A percentile compares a stretch with the other conserved stretches of the same genome.
These are phyloP conservation scores for Oidium heveae DNA, from an alignment of 2,329 filamentous ascomycete species.

Conservation along the genomic window DNA sequence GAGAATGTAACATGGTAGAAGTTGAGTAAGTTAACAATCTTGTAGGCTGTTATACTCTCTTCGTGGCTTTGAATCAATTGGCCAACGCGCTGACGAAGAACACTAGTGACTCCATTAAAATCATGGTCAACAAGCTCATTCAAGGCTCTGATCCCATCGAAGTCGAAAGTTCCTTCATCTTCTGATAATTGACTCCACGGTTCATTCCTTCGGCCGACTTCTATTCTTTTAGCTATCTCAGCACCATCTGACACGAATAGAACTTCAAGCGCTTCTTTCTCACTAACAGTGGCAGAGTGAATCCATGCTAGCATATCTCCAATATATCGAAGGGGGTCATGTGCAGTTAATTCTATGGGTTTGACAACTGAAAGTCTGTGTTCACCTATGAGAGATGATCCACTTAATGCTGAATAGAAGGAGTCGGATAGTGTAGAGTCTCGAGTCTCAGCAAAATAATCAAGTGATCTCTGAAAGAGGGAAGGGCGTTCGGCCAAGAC, in stretches of 20 bases:
- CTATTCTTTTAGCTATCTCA: constrained; percentile 61
- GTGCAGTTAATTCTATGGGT: constrained; percentile 80
- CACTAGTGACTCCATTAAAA: constrained; percentile 52
- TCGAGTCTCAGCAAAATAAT: constrained; percentile 75
- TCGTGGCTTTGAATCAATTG: constrained; percentile 84
- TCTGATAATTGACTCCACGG: constrained; percentile 49
- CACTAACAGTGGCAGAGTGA: constrained; percentile 81
- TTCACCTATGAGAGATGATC: constrained; percentile 30
- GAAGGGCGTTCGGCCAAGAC: constrained; percentile 75
- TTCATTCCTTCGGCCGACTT: constrained; percentile 57
- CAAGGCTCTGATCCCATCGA: constrained; percentile 60
- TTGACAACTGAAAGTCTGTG: constrained; percentile 38
- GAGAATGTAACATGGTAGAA: constrained; percentile 78
- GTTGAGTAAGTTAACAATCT: constrained; percentile 62
- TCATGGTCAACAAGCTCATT: constrained; percentile 73
- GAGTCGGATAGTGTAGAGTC: constrained; percentile 70
- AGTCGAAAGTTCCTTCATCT: constrained; percentile 30
- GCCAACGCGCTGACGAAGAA: constrained; percentile 74
- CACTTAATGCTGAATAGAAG: constrained; percentile 73
- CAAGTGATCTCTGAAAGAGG: constrained; percentile 78
- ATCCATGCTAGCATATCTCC: constrained; percentile 97
- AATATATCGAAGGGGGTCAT: constrained; percentile 75
- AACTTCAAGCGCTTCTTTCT: constrained; percentile 74
- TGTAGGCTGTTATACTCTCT: constrained; percentile 69
- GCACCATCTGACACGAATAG: constrained; percentile 79